Evolutionary conservation across 2,329 filamentous ascomycete genomes (phyloP).

Genomic region (Penicillium sp.): DNA sequence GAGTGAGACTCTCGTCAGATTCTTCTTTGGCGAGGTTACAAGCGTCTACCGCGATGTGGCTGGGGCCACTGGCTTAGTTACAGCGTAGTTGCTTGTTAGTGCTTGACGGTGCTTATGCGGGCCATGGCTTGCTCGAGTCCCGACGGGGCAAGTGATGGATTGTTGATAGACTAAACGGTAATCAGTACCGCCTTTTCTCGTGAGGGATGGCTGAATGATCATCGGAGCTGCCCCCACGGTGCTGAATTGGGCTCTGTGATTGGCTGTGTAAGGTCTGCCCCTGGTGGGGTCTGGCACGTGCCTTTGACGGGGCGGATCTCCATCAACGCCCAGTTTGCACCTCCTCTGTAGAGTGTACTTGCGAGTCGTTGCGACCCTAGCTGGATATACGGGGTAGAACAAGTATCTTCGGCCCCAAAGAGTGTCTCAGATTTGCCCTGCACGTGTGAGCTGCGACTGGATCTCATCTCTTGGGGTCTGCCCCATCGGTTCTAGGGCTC

Average conservation of each 20-base stretch:
- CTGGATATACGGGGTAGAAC: background rate
- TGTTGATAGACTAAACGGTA: background rate
- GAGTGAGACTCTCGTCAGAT: background rate
- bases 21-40: background rate
- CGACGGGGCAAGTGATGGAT: background rate
- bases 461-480: background rate
- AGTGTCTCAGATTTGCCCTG: background rate
- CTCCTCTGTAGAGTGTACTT: background rate
- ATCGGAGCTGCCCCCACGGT: slow-evolving; percentile 2
- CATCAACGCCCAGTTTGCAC: background rate
- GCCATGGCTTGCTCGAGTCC: background rate
- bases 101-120: background rate
- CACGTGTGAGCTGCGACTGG: background rate
- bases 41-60: background rate
- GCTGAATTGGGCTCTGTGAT: background rate
- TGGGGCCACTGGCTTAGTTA: background rate
- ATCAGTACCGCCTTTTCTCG: background rate
- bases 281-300: background rate
- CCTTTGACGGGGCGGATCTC: background rate
- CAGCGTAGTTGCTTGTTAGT: background rate
- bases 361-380: too few relatives aligned
- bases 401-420: background rate
- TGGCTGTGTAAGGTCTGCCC: background rate
- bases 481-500: background rate
- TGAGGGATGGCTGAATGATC: slow-evolving; percentile 6